Percentiles rank a stretch among this genome's conserved stretches.
Conservation (phyloP, 2,329 filamentous ascomycete genomes). For the Fusarium sp. region DNA sequence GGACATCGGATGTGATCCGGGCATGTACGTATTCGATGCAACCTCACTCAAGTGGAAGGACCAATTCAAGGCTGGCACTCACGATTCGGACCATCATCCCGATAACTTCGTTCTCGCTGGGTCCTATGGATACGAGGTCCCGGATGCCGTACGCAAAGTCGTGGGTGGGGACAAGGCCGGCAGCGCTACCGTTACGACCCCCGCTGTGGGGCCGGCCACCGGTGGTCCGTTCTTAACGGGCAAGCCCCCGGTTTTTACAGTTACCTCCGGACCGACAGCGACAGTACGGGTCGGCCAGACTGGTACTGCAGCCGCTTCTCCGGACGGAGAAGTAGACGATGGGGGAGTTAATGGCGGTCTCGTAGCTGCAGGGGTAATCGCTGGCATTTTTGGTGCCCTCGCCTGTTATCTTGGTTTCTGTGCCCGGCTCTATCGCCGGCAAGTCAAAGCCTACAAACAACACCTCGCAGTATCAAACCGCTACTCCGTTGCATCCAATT, state of each 20-base stretch:
- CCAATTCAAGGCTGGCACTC: constrained; percentile 68
- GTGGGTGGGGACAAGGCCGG: constrained; percentile 63
- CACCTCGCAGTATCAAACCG: constrained; percentile 74
- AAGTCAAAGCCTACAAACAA: constrained; percentile 73
- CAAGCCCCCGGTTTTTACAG: constrained; percentile 73
- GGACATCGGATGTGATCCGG: constrained; percentile 60
- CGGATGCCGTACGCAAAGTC: constrained; percentile 57
- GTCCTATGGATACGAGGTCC: constrained; percentile 63
- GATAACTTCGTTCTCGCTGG: constrained; percentile 56
- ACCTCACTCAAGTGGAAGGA: constrained; percentile 66
- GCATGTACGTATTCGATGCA: constrained; percentile 77
- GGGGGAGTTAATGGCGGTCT: constrained; percentile 50
- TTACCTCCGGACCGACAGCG: constrained; percentile 62
- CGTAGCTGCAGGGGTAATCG: constrained; percentile 64
- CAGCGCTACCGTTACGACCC: constrained; percentile 62
- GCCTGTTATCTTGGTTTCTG: constrained; percentile 76
- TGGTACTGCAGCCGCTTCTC: constrained; percentile 42
- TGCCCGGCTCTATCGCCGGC: constrained; percentile 77
- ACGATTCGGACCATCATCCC: constrained; percentile 64
- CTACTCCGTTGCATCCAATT: constrained; percentile 57
- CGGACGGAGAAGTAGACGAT: background rate
- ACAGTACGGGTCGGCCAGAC: constrained; percentile 47
- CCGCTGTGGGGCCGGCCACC: constrained; percentile 63
- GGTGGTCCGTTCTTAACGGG: constrained; percentile 77
- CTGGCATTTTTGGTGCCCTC: constrained; percentile 69